Conservation (phyloP, 2,329 filamentous ascomycete genomes). For the Penicillium sclerotigenum region DNA sequence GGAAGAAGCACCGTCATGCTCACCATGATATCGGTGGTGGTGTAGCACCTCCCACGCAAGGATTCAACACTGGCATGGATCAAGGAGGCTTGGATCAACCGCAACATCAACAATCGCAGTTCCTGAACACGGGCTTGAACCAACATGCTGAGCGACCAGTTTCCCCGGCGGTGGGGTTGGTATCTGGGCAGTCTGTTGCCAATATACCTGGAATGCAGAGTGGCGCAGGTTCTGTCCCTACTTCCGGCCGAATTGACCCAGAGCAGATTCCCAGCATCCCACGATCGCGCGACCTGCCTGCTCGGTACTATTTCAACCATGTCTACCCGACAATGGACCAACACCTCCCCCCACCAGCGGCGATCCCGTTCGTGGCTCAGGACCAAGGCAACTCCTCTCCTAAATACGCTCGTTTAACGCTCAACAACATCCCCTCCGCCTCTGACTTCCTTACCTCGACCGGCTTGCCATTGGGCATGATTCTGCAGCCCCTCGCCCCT, state of each 20-base stretch:
- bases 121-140: conserved; percentile 55
- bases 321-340: conserved; percentile 95
- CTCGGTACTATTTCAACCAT: conserved; percentile 80
- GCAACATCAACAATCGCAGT: conserved; percentile 53
- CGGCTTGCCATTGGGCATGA: conserved; percentile 77
- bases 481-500: conserved; percentile 82
- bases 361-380: conserved; percentile 84
- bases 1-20: conserved; percentile 94
- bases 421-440: conserved; percentile 88
- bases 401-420: conserved; percentile 83
- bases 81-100: conserved; percentile 53
- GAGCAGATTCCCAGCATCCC: conserved; percentile 93
- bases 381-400: conserved; percentile 97
- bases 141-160: conserved; percentile 31
- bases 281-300: conserved; percentile 73
- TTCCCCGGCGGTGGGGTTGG: conserved; percentile 28
- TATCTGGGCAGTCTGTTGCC: conserved; percentile 21
- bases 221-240: conserved; percentile 57
- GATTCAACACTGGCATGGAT: conserved; percentile 69
- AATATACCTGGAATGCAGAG: conserved; percentile 34
- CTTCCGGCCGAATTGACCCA: conserved; percentile 75
- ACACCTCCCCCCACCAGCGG: conserved; percentile 83
- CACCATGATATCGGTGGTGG: conserved; percentile 74
- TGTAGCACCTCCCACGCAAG: conserved; percentile 55
- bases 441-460: conserved; percentile 76